Conservation (phyloP, 345 rosid species). For the Salix viminalis region DNA sequence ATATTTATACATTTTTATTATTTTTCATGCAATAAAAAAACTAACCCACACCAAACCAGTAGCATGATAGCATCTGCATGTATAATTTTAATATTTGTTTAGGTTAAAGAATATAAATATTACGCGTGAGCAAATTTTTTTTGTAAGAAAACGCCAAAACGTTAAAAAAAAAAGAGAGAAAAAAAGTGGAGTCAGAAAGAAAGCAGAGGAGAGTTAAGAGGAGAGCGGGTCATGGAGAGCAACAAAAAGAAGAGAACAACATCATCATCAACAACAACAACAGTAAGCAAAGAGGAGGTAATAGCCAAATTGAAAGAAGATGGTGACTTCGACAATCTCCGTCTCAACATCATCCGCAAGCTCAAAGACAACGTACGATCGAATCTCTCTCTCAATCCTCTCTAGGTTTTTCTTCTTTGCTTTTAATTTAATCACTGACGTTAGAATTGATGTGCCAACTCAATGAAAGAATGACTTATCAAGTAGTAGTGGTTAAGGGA, state of each 20-base stretch:
- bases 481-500: not conserved
- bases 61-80: no score
- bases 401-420: constrained; percentile 2
- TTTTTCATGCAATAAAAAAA: no score
- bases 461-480: no score
- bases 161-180: no score
- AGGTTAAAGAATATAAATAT: no score
- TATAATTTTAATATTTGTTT: no score
- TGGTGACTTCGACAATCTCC: constrained; percentile 80
- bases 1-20: no score
- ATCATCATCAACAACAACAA: not conserved
- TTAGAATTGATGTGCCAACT: no score
- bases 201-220: not conserved
- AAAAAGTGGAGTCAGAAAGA: no score
- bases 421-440: not conserved
- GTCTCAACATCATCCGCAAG: constrained; percentile 77
- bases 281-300: constrained; percentile 55
- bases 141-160: no score
- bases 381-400: not conserved
- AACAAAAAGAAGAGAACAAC: not conserved
- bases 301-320: constrained; percentile 78
- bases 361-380: constrained; percentile 63
- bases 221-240: not conserved
- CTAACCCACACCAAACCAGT: no score
- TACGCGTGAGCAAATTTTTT: no score